phyloP scores from a whole-genome alignment of 352 stramenopile genomes.

The Pythium insidiosum region DNA sequence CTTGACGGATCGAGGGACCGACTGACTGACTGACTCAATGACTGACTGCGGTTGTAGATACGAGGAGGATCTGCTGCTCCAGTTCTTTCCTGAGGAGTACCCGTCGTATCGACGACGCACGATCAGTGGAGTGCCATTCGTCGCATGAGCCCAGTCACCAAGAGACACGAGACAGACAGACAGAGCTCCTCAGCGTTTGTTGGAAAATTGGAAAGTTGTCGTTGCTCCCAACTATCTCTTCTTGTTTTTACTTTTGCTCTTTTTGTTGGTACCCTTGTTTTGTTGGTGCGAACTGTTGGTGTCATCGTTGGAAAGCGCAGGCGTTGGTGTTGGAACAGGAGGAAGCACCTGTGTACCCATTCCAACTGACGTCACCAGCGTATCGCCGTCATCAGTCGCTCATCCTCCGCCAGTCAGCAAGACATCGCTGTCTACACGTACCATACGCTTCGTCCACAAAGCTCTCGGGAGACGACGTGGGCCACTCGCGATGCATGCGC shows the following conservation, averaged over 20 bases:
- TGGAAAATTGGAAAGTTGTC: slow-evolving; percentile 6
- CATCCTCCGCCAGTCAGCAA: background rate
- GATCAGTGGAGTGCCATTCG: slow-evolving; percentile 91
- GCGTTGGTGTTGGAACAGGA: no score
- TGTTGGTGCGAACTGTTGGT: background rate
- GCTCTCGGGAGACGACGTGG: slow-evolving; percentile 19
- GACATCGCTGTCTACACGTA: slow-evolving; percentile 12
- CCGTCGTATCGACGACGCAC: slow-evolving; percentile 81
- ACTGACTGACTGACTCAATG: no score
- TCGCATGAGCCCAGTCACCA: no score
- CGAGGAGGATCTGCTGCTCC: slow-evolving; percentile 88
- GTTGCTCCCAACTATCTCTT: slow-evolving; percentile 47
- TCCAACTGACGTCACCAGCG: slow-evolving; percentile 10
- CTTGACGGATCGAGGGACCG: no score
- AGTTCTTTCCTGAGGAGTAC: slow-evolving; percentile 92
- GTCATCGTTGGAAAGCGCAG: slow-evolving; percentile 2
- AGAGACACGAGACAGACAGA: background rate
- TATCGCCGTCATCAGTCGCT: background rate
- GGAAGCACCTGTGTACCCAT: slow-evolving; percentile 27
- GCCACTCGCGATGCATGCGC: slow-evolving; percentile 35
- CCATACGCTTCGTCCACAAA: slow-evolving; percentile 45
- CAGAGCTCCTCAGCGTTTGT: slow-evolving; percentile 1
- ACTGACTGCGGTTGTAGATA: slow-evolving; percentile 33
- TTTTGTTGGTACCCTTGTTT: background rate
- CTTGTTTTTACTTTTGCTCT: slow-evolving; percentile 19